Conservation (phyloP, 768 basidiomycete species). For the Leccinum uliginosum region DNA sequence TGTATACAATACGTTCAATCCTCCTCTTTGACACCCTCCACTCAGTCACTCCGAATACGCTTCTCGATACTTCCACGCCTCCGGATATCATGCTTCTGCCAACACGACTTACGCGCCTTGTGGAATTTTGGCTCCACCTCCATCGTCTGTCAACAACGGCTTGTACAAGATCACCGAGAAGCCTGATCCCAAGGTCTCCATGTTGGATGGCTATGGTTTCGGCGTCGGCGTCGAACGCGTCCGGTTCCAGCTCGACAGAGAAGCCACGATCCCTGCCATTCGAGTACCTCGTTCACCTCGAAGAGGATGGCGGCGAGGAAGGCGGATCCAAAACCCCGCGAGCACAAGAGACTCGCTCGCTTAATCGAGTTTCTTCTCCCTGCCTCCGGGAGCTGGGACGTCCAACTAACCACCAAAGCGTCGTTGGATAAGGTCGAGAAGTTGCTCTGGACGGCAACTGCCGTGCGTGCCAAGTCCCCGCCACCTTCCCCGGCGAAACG, state of each 20-base stretch:
- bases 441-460: constrained; percentile 69
- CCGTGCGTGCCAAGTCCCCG: constrained; percentile 41
- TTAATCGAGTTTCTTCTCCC: constrained; percentile 82
- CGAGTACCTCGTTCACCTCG: constrained; percentile 82
- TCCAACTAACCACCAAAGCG: constrained; percentile 71
- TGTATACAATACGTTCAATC: constrained; percentile 71
- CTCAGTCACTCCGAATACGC: constrained; percentile 31
- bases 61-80: constrained; percentile 39
- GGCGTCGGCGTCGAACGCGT: constrained; percentile 78
- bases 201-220: constrained; percentile 72
- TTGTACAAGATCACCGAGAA: constrained; percentile 77
- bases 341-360: constrained; percentile 65
- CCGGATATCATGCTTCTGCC: constrained; percentile 91
- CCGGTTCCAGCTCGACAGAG: constrained; percentile 77
- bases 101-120: constrained; percentile 83
- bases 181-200: constrained; percentile 70
- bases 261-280: constrained; percentile 75
- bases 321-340: constrained; percentile 45
- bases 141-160: constrained; percentile 71
- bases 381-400: constrained; percentile 77
- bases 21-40: constrained; percentile 29
- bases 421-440: constrained; percentile 68
- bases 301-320: constrained; percentile 37
- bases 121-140: constrained; percentile 75
- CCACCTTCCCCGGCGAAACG: constrained; percentile 28